These are phyloP conservation scores for Penicillium paxilli DNA, from an alignment of 495 filamentous ascomycete genomes.

Conservation along the genomic window DNA sequence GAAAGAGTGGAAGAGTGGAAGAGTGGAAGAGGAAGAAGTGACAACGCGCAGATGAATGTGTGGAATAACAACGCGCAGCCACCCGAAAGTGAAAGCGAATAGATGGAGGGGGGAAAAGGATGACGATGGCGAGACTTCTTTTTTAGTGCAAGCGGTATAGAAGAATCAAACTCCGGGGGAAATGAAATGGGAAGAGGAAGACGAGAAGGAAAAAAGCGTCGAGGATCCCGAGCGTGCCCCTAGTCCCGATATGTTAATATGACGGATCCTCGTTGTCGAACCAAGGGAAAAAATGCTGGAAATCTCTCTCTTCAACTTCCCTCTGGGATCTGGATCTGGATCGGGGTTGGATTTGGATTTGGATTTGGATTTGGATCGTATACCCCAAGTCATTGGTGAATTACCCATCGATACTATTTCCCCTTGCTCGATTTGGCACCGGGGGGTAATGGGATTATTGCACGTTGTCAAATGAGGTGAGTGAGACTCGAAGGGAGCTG, in stretches of 20 bases:
- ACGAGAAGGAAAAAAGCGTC: slow-evolving; percentile 31
- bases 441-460: background rate
- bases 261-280: slow-evolving; percentile 45
- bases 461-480: background rate
- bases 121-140: background rate
- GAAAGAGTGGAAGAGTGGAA: slow-evolving; percentile 4
- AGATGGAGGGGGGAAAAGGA: slow-evolving; percentile 12
- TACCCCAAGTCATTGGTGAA: background rate
- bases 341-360: no score
- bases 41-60: slow-evolving; percentile 6
- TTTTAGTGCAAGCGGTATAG: background rate
- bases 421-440: slow-evolving; percentile 11
- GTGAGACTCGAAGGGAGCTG: background rate
- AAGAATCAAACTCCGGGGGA: slow-evolving; percentile 15
- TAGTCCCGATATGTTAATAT: slow-evolving; percentile 53
- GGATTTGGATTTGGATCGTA: background rate
- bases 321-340: slow-evolving; percentile 9
- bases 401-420: no score
- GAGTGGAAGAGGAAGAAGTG: slow-evolving; percentile 4
- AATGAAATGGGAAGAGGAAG: slow-evolving; percentile 20
- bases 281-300: slow-evolving; percentile 28
- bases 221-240: slow-evolving; percentile 44
- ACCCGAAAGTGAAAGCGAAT: slow-evolving; percentile 10
- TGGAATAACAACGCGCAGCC: slow-evolving; percentile 22
- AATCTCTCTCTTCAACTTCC: no score